A percentile compares a stretch with the other conserved stretches of the same genome.
These are phyloP conservation scores for Apiotrichum domesticum DNA, from an alignment of 1,284 basidiomycete species.

Conservation along the genomic window DNA sequence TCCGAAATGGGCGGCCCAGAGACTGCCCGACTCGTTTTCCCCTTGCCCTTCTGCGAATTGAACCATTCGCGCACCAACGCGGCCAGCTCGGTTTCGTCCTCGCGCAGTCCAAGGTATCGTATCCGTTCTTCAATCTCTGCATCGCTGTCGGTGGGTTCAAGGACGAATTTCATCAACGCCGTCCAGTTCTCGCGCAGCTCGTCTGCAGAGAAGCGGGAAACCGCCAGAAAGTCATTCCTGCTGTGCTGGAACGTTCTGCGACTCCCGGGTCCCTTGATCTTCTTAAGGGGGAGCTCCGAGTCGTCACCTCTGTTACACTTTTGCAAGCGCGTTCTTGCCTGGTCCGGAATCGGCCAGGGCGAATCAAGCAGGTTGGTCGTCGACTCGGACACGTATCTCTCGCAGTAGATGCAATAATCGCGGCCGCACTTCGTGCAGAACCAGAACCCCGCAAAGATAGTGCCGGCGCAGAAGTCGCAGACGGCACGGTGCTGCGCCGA, in stretches of 20 bases:
- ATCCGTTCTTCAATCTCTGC: conserved; percentile 22
- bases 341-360: conserved; percentile 50
- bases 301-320: conserved; percentile 10
- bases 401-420: conserved; percentile 82
- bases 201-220: conserved; percentile 64
- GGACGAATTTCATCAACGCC: conserved; percentile 28
- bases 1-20: neutral
- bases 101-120: conserved; percentile 21
- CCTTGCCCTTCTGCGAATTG: neutral
- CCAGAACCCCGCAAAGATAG: conserved; percentile 81
- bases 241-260: conserved; percentile 6
- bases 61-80: conserved; percentile 5
- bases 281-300: conserved; percentile 2
- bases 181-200: conserved; percentile 56
- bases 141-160: conserved; percentile 19
- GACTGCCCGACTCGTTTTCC: neutral
- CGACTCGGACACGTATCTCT: conserved; percentile 60
- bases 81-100: conserved; percentile 18
- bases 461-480: conserved; percentile 88
- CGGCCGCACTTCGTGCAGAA: conserved; percentile 84
- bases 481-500: conserved; percentile 66
- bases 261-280: neutral
- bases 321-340: conserved; percentile 34
- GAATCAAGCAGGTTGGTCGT: conserved; percentile 50
- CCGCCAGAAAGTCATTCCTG: conserved; percentile 61